Conservation (phyloP, 495 filamentous ascomycete genomes). For the Viridothelium virens region DNA sequence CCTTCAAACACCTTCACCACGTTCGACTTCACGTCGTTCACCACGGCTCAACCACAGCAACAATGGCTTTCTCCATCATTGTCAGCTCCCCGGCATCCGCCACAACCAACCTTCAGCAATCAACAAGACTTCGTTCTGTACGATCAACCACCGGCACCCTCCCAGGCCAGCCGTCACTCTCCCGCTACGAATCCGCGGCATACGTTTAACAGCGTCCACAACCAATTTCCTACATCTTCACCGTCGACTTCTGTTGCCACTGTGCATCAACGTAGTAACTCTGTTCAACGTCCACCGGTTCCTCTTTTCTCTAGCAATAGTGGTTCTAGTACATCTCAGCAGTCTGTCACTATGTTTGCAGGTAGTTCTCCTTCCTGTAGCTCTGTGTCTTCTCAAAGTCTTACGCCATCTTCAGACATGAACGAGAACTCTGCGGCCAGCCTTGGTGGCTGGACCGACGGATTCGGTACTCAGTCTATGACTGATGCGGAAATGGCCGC, state of each 20-base stretch:
- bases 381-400: conserved; percentile 9
- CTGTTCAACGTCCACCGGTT: conserved; percentile 43
- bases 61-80: conserved; percentile 56
- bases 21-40: conserved; percentile 54
- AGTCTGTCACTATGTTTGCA: conserved; percentile 22
- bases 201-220: conserved; percentile 35
- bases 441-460: conserved; percentile 6
- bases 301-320: conserved; percentile 38
- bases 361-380: conserved; percentile 23
- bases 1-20: conserved; percentile 38
- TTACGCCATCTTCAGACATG: conserved; percentile 21
- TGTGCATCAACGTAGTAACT: conserved; percentile 6
- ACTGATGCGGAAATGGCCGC: conserved; percentile 2
- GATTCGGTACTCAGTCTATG: conserved; percentile 3
- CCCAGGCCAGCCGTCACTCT: conserved; percentile 29
- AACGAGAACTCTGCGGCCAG: conserved; percentile 20
- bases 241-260: conserved; percentile 14
- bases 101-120: conserved; percentile 33
- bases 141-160: conserved; percentile 28
- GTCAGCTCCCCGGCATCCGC: conserved; percentile 31
- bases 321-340: neutral
- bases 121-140: conserved; percentile 41
- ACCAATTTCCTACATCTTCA: conserved; percentile 24
- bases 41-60: conserved; percentile 56
- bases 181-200: conserved; percentile 31